Conservation (phyloP, 2,329 filamentous ascomycete species). For the Orbilia blumenaviensis region DNA sequence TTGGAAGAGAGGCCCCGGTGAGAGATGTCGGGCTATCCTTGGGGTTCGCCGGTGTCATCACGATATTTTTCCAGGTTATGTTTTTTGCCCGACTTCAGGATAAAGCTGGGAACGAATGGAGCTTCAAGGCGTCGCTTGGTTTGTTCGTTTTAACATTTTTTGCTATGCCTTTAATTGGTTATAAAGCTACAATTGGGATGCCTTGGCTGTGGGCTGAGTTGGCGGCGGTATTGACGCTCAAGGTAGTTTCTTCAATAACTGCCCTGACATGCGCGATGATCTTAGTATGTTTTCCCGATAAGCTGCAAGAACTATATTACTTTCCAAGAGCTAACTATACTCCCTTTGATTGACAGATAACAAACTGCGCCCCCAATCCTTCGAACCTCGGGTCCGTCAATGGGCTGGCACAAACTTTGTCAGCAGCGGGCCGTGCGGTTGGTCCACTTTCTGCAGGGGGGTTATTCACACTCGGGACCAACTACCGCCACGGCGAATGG, state of each 20-base stretch:
- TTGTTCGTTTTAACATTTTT: constrained; percentile 84
- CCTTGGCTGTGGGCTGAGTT: constrained; percentile 81
- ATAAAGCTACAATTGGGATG: constrained; percentile 72
- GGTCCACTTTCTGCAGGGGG: constrained; percentile 89
- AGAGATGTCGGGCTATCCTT: constrained; percentile 85
- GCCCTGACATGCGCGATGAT: constrained; percentile 89
- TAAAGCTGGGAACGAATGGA: constrained; percentile 82
- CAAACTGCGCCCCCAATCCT: constrained; percentile 87
- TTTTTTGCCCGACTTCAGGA: constrained; percentile 82
- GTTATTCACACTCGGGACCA: constrained; percentile 80
- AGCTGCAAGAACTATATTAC: neutral
- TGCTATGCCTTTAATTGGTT: constrained; percentile 88
- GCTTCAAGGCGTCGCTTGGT: constrained; percentile 80
- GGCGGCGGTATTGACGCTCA: constrained; percentile 81
- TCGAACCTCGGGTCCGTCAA: constrained; percentile 89
- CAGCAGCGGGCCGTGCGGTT: constrained; percentile 84
- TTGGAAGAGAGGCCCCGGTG: constrained; percentile 78
- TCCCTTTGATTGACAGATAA: constrained; percentile 70
- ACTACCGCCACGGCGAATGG: constrained; percentile 80
- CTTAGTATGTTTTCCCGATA: constrained; percentile 69
- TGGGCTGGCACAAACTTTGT: constrained; percentile 91
- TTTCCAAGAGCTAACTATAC: neutral
- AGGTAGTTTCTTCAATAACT: constrained; percentile 88
- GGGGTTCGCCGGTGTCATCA: constrained; percentile 82
- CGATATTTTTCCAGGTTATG: constrained; percentile 88